Evolutionary conservation across 192 early-diverging fungal genomes (phyloP).

Genomic region (Podila clonocystis): DNA sequence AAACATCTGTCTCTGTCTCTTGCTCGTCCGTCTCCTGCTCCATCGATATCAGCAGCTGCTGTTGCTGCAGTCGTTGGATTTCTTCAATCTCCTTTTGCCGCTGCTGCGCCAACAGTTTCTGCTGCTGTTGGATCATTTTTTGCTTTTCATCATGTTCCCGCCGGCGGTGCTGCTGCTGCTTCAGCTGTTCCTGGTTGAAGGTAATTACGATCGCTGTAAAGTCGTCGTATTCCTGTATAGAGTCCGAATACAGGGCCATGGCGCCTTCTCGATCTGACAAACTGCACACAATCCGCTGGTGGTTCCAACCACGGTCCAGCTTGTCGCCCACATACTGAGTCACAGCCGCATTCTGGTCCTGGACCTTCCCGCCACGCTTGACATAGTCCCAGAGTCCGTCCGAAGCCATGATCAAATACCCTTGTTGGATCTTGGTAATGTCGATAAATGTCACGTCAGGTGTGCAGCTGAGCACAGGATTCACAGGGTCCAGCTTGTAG

Average conservation of each 20-base stretch:
- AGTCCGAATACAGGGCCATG: slow-evolving; percentile 57
- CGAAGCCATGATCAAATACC: slow-evolving; percentile 67
- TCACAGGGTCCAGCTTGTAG: slow-evolving; percentile 63
- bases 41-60: slow-evolving; percentile 1
- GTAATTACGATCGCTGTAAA: slow-evolving; percentile 62
- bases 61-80: slow-evolving; percentile 5
- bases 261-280: slow-evolving; percentile 61
- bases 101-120: slow-evolving; percentile 10
- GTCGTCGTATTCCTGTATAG: slow-evolving; percentile 68
- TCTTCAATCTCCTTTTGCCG: slow-evolving; percentile 17
- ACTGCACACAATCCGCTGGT: slow-evolving; percentile 53
- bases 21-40: background rate
- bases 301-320: slow-evolving; percentile 62
- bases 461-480: slow-evolving; percentile 60
- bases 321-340: slow-evolving; percentile 61
- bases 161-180: slow-evolving; percentile 7
- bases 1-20: slow-evolving; percentile 2
- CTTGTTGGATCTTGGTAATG: slow-evolving; percentile 45
- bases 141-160: slow-evolving; percentile 9
- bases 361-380: slow-evolving; percentile 51
- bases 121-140: slow-evolving; percentile 1
- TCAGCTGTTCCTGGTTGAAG: slow-evolving; percentile 33
- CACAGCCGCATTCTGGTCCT: slow-evolving; percentile 60
- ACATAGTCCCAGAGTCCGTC: slow-evolving; percentile 71
- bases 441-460: slow-evolving; percentile 65